Evolutionary conservation across 2,329 filamentous ascomycete species (phyloP).

Genomic region (Colletotrichum spaethianum): DNA sequence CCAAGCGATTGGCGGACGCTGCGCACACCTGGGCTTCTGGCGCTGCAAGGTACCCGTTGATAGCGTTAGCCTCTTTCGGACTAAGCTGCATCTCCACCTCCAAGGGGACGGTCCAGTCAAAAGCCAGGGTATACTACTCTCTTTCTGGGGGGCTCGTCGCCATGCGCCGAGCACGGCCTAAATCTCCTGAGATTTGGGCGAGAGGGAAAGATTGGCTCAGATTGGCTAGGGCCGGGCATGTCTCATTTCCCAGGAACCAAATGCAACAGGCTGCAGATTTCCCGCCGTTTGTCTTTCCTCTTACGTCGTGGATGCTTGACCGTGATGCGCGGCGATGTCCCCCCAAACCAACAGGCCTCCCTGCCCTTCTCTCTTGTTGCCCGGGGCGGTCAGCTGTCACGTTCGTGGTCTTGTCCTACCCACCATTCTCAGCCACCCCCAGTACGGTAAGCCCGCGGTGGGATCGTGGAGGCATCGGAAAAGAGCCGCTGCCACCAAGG

Average conservation of each 20-base stretch:
- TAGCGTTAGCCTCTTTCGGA: constrained; percentile 1
- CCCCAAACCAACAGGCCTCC: constrained; percentile 11
- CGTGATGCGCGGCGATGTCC: not conserved
- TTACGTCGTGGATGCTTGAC: constrained; percentile 11
- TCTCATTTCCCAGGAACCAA: constrained; percentile 33
- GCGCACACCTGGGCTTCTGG: constrained; percentile 28
- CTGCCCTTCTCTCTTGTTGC: not conserved
- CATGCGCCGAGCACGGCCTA: constrained; percentile 21
- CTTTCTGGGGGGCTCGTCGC: not conserved
- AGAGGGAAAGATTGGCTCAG: not conserved
- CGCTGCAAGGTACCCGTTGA: constrained; percentile 40
- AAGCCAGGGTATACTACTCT: not conserved
- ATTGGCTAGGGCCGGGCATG: constrained; percentile 24
- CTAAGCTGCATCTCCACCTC: not conserved
- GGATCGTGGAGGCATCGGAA: constrained; percentile 9
- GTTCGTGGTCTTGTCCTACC: not conserved
- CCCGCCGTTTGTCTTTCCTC: constrained; percentile 36
- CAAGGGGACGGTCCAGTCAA: constrained; percentile 16
- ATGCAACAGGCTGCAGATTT: constrained; percentile 17
- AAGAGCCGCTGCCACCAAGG: constrained; percentile 14
- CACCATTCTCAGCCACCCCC: not conserved
- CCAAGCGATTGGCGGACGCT: constrained; percentile 36
- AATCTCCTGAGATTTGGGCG: constrained; percentile 16
- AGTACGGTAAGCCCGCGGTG: not conserved
- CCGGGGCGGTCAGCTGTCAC: constrained; percentile 23